Percentiles rank a stretch among this genome's conserved stretches.
Evolutionary conservation across 768 basidiomycete species (phyloP).

Genomic region (Cyathus striatus): DNA sequence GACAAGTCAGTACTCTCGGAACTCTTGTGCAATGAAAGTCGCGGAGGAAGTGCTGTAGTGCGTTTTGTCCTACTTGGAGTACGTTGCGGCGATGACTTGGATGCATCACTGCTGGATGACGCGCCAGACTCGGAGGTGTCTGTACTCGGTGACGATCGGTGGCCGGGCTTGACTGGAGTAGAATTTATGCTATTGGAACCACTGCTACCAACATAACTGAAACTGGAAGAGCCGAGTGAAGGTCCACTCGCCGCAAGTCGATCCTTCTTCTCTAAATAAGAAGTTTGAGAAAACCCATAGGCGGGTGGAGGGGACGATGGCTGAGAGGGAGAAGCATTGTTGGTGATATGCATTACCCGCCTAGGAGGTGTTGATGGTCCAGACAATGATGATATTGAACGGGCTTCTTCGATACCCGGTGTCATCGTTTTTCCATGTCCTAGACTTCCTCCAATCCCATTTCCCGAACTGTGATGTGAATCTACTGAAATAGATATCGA

Average conservation of each 20-base stretch:
- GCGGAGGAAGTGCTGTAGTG: constrained; percentile 37
- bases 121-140: background rate
- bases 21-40: constrained; percentile 47
- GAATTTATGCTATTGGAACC: too few species aligned
- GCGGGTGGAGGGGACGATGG: constrained; percentile 40
- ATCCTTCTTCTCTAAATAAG: constrained; percentile 1
- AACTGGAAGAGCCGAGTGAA: too few species aligned
- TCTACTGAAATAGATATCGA: constrained; percentile 15
- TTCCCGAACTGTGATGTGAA: constrained; percentile 8
- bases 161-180: background rate
- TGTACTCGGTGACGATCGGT: background rate
- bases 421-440: background rate
- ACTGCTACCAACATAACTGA: too few species aligned
- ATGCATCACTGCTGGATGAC: background rate
- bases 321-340: constrained; percentile 20
- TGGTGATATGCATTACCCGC: constrained; percentile 35
- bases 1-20: constrained; percentile 39
- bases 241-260: too few species aligned
- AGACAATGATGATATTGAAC: background rate
- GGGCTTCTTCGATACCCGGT: constrained; percentile 1
- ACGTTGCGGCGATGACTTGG: background rate
- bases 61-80: constrained; percentile 13
- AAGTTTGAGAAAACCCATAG: constrained; percentile 18
- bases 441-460: background rate
- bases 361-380: constrained; percentile 25